phyloP scores from a whole-genome alignment of 1,284 basidiomycete genomes.

The Cryptococcus jaspeensis region DNA sequence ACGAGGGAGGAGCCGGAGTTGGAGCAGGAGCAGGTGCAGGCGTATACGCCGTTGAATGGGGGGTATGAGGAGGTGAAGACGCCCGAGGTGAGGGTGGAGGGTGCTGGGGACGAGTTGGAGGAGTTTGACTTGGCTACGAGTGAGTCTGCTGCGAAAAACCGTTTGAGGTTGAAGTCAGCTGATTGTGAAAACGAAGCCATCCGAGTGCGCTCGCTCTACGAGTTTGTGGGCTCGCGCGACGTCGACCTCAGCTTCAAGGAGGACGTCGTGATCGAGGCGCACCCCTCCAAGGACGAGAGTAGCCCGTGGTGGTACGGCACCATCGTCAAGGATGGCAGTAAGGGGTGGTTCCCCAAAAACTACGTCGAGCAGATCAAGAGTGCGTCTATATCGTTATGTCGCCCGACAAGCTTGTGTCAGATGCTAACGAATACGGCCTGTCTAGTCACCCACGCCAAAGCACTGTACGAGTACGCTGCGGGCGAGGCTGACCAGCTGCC shows the following conservation, averaged over 20 bases:
- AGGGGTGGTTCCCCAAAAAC: constrained; percentile 86
- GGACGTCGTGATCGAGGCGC: constrained; percentile 73
- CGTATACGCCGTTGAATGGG: constrained; percentile 14
- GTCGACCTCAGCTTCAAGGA: constrained; percentile 85
- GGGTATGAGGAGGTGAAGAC: neutral
- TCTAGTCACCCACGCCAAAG: constrained; percentile 64
- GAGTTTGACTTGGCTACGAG: constrained; percentile 71
- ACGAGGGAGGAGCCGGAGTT: constrained; percentile 37
- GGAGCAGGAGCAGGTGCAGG: constrained; percentile 19
- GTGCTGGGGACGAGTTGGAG: constrained; percentile 59
- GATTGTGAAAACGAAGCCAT: constrained; percentile 53
- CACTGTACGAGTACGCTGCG: constrained; percentile 73
- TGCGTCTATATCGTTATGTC: constrained; percentile 51
- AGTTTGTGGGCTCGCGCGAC: constrained; percentile 76
- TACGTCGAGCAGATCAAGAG: constrained; percentile 76
- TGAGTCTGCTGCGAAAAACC: constrained; percentile 26
- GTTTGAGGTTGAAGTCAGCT: neutral
- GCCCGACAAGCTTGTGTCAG: neutral
- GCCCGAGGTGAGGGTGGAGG: constrained; percentile 59
- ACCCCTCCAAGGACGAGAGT: constrained; percentile 74
- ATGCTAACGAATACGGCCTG: neutral
- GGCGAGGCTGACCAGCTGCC: constrained; percentile 72
- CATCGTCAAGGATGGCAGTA: constrained; percentile 63
- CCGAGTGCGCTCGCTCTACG: constrained; percentile 73
- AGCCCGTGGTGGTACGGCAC: constrained; percentile 87